A percentile compares a stretch with the other conserved stretches of the same genome.
These are phyloP conservation scores for Aspergillus fructus DNA, from an alignment of 2,329 filamentous ascomycete genomes.

Conservation along the genomic window DNA sequence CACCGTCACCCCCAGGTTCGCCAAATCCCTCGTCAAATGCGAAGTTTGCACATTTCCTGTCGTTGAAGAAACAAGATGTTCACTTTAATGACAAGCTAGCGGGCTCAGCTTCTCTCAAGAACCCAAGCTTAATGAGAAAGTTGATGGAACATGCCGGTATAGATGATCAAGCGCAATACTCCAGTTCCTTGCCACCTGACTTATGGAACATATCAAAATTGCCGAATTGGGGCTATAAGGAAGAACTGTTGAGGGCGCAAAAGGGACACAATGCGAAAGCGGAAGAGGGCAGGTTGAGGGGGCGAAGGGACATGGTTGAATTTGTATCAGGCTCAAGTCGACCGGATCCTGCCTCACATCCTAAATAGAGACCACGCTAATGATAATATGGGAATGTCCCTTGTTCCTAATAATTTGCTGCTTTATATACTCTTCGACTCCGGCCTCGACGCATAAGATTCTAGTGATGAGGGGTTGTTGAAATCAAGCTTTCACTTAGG, in stretches of 20 bases:
- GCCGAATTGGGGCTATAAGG: conserved; percentile 47
- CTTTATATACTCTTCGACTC: not conserved
- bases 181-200: conserved; percentile 46
- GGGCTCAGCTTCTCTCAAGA: conserved; percentile 56
- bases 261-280: conserved; percentile 35
- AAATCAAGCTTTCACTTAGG: not conserved
- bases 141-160: conserved; percentile 61
- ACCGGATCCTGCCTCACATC: conserved; percentile 1
- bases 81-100: conserved; percentile 65
- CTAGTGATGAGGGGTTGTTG: not conserved
- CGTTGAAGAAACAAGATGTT: conserved; percentile 60
- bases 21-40: conserved; percentile 47
- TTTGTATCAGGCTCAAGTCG: conserved; percentile 33
- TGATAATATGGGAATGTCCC: not conserved
- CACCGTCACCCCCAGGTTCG: conserved; percentile 47
- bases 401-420: not conserved
- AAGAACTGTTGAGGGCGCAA: conserved; percentile 45
- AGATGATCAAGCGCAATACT: conserved; percentile 53
- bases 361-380: conserved; percentile 8
- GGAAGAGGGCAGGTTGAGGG: conserved; percentile 35
- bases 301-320: conserved; percentile 39
- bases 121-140: conserved; percentile 58
- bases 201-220: conserved; percentile 42
- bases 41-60: conserved; percentile 61
- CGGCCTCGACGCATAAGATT: not conserved